Base-by-base conservation (phyloP, 306 rosid species). In the Trifolium subterraneum region DNA sequence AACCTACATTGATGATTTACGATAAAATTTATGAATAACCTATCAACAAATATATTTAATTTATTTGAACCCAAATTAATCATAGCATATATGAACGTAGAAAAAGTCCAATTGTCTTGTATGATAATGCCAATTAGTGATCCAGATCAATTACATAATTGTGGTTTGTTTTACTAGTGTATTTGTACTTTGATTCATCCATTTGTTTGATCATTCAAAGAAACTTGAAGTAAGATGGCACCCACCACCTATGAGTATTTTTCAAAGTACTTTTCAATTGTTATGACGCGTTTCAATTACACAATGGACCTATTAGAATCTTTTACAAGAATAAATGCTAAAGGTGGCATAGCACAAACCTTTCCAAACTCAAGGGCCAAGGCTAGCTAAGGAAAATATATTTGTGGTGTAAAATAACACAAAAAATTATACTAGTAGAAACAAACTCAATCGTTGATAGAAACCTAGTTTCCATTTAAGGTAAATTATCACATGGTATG, bases 401-500 rank as follows among this genome's bases (percentile, higher is more conserved):
- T 36, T 39, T 56, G 79, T 33, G 82, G 68, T 51, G 29, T 66
- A 60, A 72, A 82, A 73, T 61, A 19, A 68, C 70, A 48, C 78
- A 29, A 70, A 64, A 41, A 3, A 7, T 36, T 7, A 36, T 13
- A 51, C 12, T 41, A 42, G 22, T 22, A 65, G 19, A 82, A 77
- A 36, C 68, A 77, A 72, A 73, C 47, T 67, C 41, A 13, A 51
- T 55, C 56, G 45, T 15, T 15, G 73, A 67, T 35, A 1, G 73
- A 77, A 1, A 19, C 23, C 23, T 14, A 69, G 45, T 67, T 79
- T 5, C 84, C 75, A 70, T 62, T 62, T 78, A 10, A 31, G 71
- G 82, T 18, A 81, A 71, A n/a, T 23, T 1, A 35, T 35, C 84
- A 81, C 90, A 59, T 84, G 87, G 10, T 39, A 63, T 68, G 86